phyloP scores from a whole-genome alignment of 164 flowering plant genomes.

The Nelumbo lutea region DNA sequence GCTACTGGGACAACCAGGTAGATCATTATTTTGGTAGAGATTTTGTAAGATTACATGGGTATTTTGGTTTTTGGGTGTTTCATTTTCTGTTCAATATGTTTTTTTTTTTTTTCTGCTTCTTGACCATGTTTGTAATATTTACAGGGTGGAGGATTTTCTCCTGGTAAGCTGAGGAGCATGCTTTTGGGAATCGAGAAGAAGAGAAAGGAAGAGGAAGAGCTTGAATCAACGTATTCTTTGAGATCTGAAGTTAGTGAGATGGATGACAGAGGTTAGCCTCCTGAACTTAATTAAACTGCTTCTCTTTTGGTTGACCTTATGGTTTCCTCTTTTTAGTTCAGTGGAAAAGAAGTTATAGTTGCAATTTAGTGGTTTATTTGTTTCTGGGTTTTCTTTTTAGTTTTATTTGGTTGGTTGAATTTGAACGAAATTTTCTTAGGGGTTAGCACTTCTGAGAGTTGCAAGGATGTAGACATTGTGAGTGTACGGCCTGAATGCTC shows the following conservation, averaged over 20 bases:
- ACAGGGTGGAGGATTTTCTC: slow-evolving; percentile 65
- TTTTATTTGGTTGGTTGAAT: background rate
- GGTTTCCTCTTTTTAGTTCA: background rate
- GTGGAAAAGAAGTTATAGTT: background rate
- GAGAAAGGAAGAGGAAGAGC: slow-evolving; percentile 49
- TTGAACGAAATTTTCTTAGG: slow-evolving; percentile 21
- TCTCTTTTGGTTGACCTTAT: background rate
- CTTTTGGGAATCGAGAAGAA: slow-evolving; percentile 60
- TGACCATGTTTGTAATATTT: slow-evolving; percentile 1
- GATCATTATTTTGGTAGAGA: too few relatives aligned
- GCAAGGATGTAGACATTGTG: slow-evolving; percentile 76
- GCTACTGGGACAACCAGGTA: background rate
- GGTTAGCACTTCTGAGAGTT: slow-evolving; percentile 36
- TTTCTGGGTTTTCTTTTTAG: background rate
- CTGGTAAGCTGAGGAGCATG: slow-evolving; percentile 67
- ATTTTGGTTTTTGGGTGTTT: background rate
- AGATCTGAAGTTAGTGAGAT: slow-evolving; percentile 40
- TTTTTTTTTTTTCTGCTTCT: background rate
- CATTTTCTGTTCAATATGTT: background rate
- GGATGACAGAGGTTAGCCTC: slow-evolving; percentile 38
- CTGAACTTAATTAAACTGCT: background rate
- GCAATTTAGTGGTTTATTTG: background rate
- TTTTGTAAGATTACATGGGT: too few relatives aligned
- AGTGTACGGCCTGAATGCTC: slow-evolving; percentile 49
- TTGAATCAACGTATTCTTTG: slow-evolving; percentile 38